phyloP scores from a whole-genome alignment of 2,329 filamentous ascomycete genomes.

The Aspergillus awamori region DNA sequence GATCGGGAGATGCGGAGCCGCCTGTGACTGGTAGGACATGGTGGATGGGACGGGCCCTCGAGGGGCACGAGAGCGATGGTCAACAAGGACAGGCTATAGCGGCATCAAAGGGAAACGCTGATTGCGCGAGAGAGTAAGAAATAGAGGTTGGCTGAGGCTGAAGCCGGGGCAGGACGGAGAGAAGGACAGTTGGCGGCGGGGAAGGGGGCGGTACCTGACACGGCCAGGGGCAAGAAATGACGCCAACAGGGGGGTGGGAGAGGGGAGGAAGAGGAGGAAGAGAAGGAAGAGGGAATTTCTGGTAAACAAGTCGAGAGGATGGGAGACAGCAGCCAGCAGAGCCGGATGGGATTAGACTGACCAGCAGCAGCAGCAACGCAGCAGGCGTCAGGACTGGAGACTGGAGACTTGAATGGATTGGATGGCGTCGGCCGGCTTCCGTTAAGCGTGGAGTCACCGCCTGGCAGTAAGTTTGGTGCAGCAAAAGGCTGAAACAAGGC shows the following conservation, averaged over 20 bases:
- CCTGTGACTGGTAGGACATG: conserved; percentile 38
- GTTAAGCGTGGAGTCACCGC: conserved; percentile 2
- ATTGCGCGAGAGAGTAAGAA: too few species aligned
- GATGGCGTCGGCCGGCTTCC: neutral
- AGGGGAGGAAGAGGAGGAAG: neutral
- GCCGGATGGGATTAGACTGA: conserved; percentile 6
- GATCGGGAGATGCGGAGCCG: conserved; percentile 31
- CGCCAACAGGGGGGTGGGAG: neutral
- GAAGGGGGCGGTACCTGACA: conserved; percentile 23
- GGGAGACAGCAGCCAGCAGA: neutral
- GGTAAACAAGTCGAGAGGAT: conserved; percentile 2
- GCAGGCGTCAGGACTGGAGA: conserved; percentile 1
- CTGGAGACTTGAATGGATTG: neutral
- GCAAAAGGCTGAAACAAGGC: neutral
- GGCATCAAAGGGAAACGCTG: conserved; percentile 24
- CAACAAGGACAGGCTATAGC: conserved; percentile 17
- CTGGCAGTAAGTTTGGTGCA: neutral
- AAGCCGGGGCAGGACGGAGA: conserved; percentile 9
- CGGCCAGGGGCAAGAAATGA: conserved; percentile 1
- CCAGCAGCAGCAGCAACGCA: conserved; percentile 14
- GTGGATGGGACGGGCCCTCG: conserved; percentile 27
- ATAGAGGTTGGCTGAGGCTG: neutral
- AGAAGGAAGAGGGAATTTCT: neutral
- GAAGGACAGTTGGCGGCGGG: conserved; percentile 31
- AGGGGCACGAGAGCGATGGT: conserved; percentile 21